Evolutionary conservation across 73 alveolate species (phyloP), one percentile per base, ranked within the genome.

Genomic region (Stentor roeselii): DNA sequence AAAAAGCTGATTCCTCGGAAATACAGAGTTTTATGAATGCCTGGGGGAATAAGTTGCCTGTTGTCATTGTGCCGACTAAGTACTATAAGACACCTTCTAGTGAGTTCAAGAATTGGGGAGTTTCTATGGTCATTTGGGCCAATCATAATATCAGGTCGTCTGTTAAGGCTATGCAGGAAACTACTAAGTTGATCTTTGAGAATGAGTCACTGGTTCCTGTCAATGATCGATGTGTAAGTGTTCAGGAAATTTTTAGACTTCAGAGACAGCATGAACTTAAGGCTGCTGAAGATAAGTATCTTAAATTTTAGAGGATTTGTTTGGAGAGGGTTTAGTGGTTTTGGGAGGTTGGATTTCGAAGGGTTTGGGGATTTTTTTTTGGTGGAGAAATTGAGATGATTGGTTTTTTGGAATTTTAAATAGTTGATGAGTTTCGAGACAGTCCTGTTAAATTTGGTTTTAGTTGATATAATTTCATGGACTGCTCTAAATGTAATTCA

Each of bases 31-130:
- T 94, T 90, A 82, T 93, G 84, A 76, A 40, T 58, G 91, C 60
- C 60, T 94, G 96, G 92, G 90, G 86, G 75, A 92, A 92, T 75
- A 88, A 90, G 85, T 78, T 74, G n/a, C 98, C 98, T 2, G 88
- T 94, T 37, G 91, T 92, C 59, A 78, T 94, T 59, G 98, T 94
- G 35, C 98, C 97, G 21, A 94, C 98, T 0, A 92, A 94, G 76
- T 92, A 94, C 89, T 89, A 89, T 80, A 93, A 86, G 84, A 88
- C 85, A 67, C 92, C 96, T 41, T 92, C 94, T 39, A 90, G 90
- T 31, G 92, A 89, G 59, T 92, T 94, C 83, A 78, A 89, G 82
- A 94, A 94, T 75, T 84, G 89, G 92, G 98, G 97, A 31, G 96
- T 92, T 31, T 78, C 82, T 59, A 82, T 92, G 59, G 92, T 92